These are phyloP conservation scores for Suhomyces choctaworum DNA, from an alignment of 1,139 yeast genomes.

Conservation along the genomic window DNA sequence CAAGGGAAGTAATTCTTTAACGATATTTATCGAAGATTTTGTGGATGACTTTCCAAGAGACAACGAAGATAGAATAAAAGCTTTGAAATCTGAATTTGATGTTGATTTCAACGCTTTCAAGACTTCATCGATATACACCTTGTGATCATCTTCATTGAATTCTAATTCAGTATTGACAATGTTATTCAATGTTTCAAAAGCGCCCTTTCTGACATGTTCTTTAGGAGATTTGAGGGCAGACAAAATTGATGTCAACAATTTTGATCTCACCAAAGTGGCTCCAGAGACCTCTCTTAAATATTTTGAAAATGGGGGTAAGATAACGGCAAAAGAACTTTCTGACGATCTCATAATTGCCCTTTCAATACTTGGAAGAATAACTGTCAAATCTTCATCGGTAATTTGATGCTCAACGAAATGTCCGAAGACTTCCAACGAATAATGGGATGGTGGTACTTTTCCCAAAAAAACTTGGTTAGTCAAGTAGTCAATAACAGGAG, in stretches of 20 bases:
- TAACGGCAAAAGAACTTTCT: constrained; percentile 59
- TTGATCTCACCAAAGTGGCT: constrained; percentile 38
- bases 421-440: constrained; percentile 31
- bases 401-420: constrained; percentile 46
- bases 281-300: constrained; percentile 26
- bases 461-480: constrained; percentile 45
- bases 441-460: constrained; percentile 37
- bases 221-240: constrained; percentile 73
- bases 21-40: constrained; percentile 29
- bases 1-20: constrained; percentile 48
- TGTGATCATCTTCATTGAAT: constrained; percentile 4
- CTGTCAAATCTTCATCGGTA: constrained; percentile 33
- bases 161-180: neutral
- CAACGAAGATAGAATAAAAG: constrained; percentile 21
- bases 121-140: constrained; percentile 48
- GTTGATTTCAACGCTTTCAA: constrained; percentile 59
- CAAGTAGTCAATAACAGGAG: constrained; percentile 23
- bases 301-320: constrained; percentile 51
- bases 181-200: constrained; percentile 42
- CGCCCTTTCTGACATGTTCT: constrained; percentile 56
- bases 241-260: constrained; percentile 59
- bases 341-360: constrained; percentile 82
- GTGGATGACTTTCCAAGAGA: constrained; percentile 8
- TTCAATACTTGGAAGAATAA: constrained; percentile 63
- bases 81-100: constrained; percentile 69